These are phyloP conservation scores for Hypoxylon sp. DNA, from an alignment of 2,329 filamentous ascomycete genomes.

Conservation along the genomic window DNA sequence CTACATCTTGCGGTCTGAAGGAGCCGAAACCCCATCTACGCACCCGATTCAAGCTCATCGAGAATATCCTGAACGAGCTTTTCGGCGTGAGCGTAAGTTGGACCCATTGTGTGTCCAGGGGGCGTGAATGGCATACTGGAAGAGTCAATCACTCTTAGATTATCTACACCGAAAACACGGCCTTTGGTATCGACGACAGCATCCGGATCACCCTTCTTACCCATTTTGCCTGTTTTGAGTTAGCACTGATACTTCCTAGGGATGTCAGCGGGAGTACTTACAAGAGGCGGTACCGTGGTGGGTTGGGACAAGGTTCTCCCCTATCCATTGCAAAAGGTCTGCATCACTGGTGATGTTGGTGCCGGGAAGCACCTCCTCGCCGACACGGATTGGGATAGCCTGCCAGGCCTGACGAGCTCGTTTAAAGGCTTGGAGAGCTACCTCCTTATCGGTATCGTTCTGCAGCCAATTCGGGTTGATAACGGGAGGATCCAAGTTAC, in stretches of 20 bases:
- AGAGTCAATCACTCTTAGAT: conserved; percentile 5
- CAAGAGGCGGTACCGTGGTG: conserved; percentile 64
- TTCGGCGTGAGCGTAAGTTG: not conserved
- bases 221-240: no score
- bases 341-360: conserved; percentile 44
- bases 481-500: not conserved
- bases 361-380: conserved; percentile 25
- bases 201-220: conserved; percentile 57
- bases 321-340: conserved; percentile 55
- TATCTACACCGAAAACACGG: conserved; percentile 4
- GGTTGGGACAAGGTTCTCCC: conserved; percentile 53
- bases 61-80: no score
- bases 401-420: not conserved
- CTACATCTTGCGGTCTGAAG: no score
- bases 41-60: no score
- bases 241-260: no score
- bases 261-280: no score
- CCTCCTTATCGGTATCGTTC: not conserved
- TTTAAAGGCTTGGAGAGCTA: not conserved
- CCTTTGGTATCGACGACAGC: conserved; percentile 60
- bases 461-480: conserved; percentile 2
- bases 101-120: conserved; percentile 1
- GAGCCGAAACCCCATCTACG: no score
- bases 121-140: not conserved
- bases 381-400: not conserved